Percentiles rank a stretch among this genome's conserved stretches.
phyloP scores from a whole-genome alignment of 495 filamentous ascomycete genomes.

The Penicillium desertorum region DNA sequence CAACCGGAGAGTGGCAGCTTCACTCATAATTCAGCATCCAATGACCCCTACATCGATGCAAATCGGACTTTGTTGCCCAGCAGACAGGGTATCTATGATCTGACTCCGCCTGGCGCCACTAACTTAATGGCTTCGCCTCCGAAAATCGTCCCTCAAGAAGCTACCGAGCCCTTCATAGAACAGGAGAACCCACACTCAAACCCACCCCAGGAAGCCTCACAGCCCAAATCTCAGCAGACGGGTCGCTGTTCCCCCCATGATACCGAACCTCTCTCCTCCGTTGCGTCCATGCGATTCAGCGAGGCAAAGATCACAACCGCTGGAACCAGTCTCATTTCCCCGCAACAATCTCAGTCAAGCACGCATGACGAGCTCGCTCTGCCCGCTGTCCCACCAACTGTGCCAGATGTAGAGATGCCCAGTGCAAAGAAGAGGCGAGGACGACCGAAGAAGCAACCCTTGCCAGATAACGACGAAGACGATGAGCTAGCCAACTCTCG shows the following conservation, averaged over 20 bases:
- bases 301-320: constrained; percentile 30
- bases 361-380: constrained; percentile 35
- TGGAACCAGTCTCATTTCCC: constrained; percentile 11
- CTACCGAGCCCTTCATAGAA: constrained; percentile 10
- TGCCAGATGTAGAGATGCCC: constrained; percentile 26
- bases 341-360: constrained; percentile 24
- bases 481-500: constrained; percentile 32
- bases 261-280: constrained; percentile 44
- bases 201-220: constrained; percentile 16
- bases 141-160: neutral
- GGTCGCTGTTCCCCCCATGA: constrained; percentile 39
- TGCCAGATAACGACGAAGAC: constrained; percentile 31
- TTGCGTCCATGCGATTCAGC: constrained; percentile 23
- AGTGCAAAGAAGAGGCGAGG: constrained; percentile 34
- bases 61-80: constrained; percentile 15
- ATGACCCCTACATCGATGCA: constrained; percentile 2
- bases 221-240: constrained; percentile 31
- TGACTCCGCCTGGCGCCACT: neutral
- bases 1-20: constrained; percentile 1
- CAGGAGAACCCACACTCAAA: constrained; percentile 12
- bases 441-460: constrained; percentile 34
- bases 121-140: neutral
- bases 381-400: constrained; percentile 14
- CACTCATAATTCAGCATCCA: neutral
- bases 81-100: constrained; percentile 2